Base-by-base conservation (phyloP, 78 protist species). In the Emiliania huxleyi region DNA sequence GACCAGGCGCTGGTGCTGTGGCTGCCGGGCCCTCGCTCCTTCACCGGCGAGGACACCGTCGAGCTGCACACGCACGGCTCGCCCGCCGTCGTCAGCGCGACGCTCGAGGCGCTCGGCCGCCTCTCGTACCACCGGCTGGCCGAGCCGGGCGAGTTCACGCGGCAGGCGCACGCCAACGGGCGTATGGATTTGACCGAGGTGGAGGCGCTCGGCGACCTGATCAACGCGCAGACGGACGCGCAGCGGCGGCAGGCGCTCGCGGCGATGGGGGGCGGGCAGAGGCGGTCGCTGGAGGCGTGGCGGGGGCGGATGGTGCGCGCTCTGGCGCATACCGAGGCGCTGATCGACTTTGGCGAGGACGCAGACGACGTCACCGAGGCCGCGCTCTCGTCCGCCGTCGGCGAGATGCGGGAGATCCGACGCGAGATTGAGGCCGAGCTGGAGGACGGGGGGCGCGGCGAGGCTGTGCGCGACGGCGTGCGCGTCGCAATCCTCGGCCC, bases 41-140 rank as follows among this genome's bases (percentile, higher is more conserved):
- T 93, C 94, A 98, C 99, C n/a, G 99, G 99, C 19, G 99, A 98
- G 83, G 99, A 98, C 87, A 96, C 96, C 2, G 94, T 93, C 25
- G 99, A 98, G 90, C 81, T 97, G 26, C 98, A 97, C 90, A 75
- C 96, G 69, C 99, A 98, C 90, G 99, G 99, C 83, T 95, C 97
- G 8, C 73, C 94, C 48, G 97, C 98, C 1, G 98, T 98, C 40
- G 93, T 98, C 37, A 85, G 38, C 19, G 96, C 92, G 2, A 93
- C 94, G 40, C 93, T 97, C 49, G 95, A 52, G 0, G 96, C 97
- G 49, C 91, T 96, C 49, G 40, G 62, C 45, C 1, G 12, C 45
- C n/a, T 38, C 21, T 69, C 29, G 2, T 91, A 77, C 15, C 75
- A 79, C 37, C 84, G 96, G 25, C 38, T 93, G 22, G 96, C 98